Percentiles rank a stretch among this genome's conserved stretches.
These are phyloP conservation scores for Alternaria incomplexa DNA, from an alignment of 2,329 filamentous ascomycete genomes.

Conservation along the genomic window DNA sequence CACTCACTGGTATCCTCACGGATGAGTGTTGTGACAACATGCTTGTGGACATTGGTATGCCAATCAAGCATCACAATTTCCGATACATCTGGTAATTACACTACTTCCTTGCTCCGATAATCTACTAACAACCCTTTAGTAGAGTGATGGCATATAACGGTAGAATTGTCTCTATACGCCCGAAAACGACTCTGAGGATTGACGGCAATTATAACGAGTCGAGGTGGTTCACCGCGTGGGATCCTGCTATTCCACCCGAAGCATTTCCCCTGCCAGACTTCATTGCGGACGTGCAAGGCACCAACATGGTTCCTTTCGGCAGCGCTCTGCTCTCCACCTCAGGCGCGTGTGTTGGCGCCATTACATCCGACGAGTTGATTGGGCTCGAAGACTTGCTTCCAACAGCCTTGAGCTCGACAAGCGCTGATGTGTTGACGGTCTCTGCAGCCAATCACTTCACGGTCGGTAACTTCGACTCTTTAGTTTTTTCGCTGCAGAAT, in stretches of 20 bases:
- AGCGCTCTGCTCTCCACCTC: not conserved
- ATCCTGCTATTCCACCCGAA: not conserved
- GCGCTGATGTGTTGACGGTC: not conserved
- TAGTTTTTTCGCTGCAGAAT: not conserved
- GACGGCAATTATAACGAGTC: conserved; percentile 64
- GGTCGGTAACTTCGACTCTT: conserved; percentile 54
- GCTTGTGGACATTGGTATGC: conserved; percentile 38
- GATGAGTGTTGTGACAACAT: conserved; percentile 69
- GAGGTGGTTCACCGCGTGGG: conserved; percentile 44
- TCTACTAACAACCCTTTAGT: conserved; percentile 42
- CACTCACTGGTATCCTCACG: conserved; percentile 65
- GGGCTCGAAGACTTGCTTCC: not conserved
- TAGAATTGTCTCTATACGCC: conserved; percentile 74
- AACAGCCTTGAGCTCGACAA: not conserved
- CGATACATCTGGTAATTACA: conserved; percentile 56
- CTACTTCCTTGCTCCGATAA: rapidly evolving
- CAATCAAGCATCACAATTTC: conserved; percentile 65
- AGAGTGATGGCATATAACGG: conserved; percentile 68
- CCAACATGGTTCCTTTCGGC: conserved; percentile 57
- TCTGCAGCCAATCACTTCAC: not conserved
- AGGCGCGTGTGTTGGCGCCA: not conserved
- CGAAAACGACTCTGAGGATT: conserved; percentile 74
- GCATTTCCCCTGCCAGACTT: not conserved
- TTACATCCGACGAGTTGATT: not conserved
- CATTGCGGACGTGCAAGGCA: conserved; percentile 54